Base-by-base conservation (phyloP, 1,284 basidiomycete genomes). In the Porodaedalea pini region DNA sequence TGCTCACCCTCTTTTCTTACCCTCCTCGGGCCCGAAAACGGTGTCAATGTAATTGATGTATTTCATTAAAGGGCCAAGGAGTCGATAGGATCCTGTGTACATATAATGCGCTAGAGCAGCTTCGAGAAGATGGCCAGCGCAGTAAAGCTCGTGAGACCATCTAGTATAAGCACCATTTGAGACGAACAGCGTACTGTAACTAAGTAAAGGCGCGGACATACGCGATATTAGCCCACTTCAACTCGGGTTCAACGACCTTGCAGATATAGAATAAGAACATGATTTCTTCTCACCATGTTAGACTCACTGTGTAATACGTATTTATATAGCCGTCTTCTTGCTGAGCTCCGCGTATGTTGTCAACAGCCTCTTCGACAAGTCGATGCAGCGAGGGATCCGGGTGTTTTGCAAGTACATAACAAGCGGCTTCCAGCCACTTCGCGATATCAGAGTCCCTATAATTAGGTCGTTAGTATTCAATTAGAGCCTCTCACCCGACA, bases 161-260 rank as follows among this genome's bases (percentile, higher is more conserved):
- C 64, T 66, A 45, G 29, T 36, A 53, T 13, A 39, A n/a, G 40
- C n/a, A 17, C 40, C 8, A 4, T 8, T 2, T 36, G 8, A 10
- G 21, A 2, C 40, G 17, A 17, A 8, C 8, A 21, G 2, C 11
- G 17, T 15, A 15, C 2, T 3, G 3, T 41, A n/a, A n/a, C n/a
- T n/a, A n/a, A n/a, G 13, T 11, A 19, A 41, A 41, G 8, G 40
- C n/a, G n/a, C n/a, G 7, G 19, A 27, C 63, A 10, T 49, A 66
- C 64, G 64, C 64, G n/a, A 66, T 57, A 52, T 66, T 65, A 2
- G 63, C 62, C 63, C 63, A 66, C 23, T 60, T 58, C 45, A 59
- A 55, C 3, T 61, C 62, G 3, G 64, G 64, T 32, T 66, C 64
- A 5, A 66, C 63, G 6, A 66, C 64, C 64, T 66, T 27, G 13